Evolutionary conservation across 2,329 filamentous ascomycete species (phyloP).

Genomic region (Epichloe aotearoae): DNA sequence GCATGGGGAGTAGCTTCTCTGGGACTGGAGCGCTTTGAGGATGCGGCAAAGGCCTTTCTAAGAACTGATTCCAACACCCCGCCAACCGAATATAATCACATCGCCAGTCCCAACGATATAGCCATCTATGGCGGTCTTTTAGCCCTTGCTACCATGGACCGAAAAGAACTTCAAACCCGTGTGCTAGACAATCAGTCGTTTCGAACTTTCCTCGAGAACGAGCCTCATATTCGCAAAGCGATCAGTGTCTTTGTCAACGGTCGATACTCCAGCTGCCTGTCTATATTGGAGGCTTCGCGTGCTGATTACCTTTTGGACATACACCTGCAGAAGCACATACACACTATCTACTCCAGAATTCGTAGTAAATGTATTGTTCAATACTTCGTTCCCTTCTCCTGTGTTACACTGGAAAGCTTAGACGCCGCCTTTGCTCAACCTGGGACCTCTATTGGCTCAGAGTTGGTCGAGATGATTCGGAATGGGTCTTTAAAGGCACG

Average conservation of each 20-base stretch:
- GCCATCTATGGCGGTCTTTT: constrained; percentile 86
- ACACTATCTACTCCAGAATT: constrained; percentile 57
- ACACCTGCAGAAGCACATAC: constrained; percentile 64
- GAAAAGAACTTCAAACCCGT: constrained; percentile 55
- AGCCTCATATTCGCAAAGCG: constrained; percentile 86
- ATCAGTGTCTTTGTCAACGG: constrained; percentile 81
- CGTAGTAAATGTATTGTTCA: constrained; percentile 86
- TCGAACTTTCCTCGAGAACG: constrained; percentile 77
- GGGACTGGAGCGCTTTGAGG: constrained; percentile 32
- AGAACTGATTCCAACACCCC: constrained; percentile 37
- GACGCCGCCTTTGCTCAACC: constrained; percentile 59
- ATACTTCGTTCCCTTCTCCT: constrained; percentile 83
- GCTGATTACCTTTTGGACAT: constrained; percentile 85
- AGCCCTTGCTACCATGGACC: constrained; percentile 79
- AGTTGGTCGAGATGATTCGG: constrained; percentile 69
- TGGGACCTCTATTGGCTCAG: constrained; percentile 52
- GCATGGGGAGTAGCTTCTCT: constrained; percentile 37
- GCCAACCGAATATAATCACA: constrained; percentile 49
- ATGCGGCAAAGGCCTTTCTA: constrained; percentile 63
- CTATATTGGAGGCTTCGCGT: constrained; percentile 68
- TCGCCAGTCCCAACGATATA: constrained; percentile 74
- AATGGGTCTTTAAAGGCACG: constrained; percentile 59
- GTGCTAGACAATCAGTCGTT: constrained; percentile 76
- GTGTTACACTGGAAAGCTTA: constrained; percentile 70
- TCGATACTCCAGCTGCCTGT: constrained; percentile 75